phyloP scores from a whole-genome alignment of 176 grass and related monocot genomes.

The Carex parvula region DNA sequence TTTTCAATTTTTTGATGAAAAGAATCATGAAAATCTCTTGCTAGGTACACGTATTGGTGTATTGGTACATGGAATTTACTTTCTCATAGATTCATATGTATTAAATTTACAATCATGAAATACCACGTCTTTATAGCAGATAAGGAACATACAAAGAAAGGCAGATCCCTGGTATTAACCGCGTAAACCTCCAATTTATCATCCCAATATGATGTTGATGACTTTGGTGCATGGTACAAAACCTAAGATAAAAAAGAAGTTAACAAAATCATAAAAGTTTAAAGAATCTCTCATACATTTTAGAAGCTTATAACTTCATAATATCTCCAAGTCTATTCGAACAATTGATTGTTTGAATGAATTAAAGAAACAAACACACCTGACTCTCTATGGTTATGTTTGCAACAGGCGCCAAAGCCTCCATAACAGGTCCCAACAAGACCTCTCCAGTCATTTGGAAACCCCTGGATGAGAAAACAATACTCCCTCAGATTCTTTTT shows the following conservation, averaged over 20 bases:
- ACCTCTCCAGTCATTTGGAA: constrained; percentile 69
- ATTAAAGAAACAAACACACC: constrained; percentile 40
- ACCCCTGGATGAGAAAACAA: constrained; percentile 49
- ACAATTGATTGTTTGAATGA: background rate
- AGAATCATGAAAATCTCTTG: background rate
- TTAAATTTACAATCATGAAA: constrained; percentile 13
- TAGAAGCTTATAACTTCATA: background rate
- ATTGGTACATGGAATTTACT: background rate
- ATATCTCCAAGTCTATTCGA: background rate
- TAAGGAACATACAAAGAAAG: constrained; percentile 86
- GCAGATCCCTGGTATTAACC: constrained; percentile 68
- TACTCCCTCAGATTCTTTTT: constrained; percentile 14
- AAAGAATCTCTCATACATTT: background rate
- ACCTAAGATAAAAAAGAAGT: constrained; percentile 46
- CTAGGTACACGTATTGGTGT: background rate
- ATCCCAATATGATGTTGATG: constrained; percentile 59
- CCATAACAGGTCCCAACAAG: constrained; percentile 64
- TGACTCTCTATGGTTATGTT: constrained; percentile 94
- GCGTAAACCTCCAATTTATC: constrained; percentile 63
- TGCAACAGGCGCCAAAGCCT: constrained; percentile 72
- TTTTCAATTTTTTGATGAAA: background rate
- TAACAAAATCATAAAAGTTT: background rate
- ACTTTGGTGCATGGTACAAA: constrained; percentile 91
- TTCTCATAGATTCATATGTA: constrained; percentile 7
- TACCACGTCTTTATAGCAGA: no score